Conservation (phyloP, 2,329 filamentous ascomycete genomes). For the Chaetomium sp. region DNA sequence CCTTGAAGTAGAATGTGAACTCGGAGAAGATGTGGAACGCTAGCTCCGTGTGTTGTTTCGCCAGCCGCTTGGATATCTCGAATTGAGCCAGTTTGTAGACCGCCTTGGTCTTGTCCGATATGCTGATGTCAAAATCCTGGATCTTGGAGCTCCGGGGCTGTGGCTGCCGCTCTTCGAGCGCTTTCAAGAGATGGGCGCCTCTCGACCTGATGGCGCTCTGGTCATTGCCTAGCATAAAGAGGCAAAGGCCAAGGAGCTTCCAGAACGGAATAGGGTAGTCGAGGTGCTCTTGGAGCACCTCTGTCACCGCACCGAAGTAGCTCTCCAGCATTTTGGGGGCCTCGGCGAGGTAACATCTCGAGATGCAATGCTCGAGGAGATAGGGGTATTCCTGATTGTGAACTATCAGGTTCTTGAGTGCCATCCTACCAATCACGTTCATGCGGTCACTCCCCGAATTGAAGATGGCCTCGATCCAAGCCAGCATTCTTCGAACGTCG, state of each 20-base stretch:
- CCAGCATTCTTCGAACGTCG: conserved; percentile 86
- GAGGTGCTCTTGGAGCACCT: conserved; percentile 81
- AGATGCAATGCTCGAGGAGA: conserved; percentile 84
- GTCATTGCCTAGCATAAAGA: conserved; percentile 92
- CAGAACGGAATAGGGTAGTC: conserved; percentile 85
- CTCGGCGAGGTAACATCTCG: conserved; percentile 84
- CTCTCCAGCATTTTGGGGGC: conserved; percentile 83
- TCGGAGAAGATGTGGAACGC: conserved; percentile 96
- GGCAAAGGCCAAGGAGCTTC: conserved; percentile 83
- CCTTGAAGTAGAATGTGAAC: conserved; percentile 91
- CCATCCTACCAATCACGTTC: conserved; percentile 84
- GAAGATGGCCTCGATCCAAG: conserved; percentile 96
- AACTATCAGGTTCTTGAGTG: conserved; percentile 84
- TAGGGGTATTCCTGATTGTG: conserved; percentile 88
- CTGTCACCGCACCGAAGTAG: conserved; percentile 90
- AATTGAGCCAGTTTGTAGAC: conserved; percentile 98
- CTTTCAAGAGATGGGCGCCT: conserved; percentile 77
- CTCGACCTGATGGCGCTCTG: conserved; percentile 87
- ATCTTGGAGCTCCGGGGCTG: conserved; percentile 78
- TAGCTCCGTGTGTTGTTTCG: conserved; percentile 83
- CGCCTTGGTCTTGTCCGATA: conserved; percentile 96
- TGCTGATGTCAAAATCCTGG: conserved; percentile 96
- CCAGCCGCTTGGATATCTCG: conserved; percentile 87
- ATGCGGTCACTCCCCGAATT: conserved; percentile 88
- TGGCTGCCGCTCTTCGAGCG: conserved; percentile 78